These are phyloP conservation scores for Spencermartinsiella ligniputridi DNA, from an alignment of 1,139 yeast genomes.

Conservation along the genomic window DNA sequence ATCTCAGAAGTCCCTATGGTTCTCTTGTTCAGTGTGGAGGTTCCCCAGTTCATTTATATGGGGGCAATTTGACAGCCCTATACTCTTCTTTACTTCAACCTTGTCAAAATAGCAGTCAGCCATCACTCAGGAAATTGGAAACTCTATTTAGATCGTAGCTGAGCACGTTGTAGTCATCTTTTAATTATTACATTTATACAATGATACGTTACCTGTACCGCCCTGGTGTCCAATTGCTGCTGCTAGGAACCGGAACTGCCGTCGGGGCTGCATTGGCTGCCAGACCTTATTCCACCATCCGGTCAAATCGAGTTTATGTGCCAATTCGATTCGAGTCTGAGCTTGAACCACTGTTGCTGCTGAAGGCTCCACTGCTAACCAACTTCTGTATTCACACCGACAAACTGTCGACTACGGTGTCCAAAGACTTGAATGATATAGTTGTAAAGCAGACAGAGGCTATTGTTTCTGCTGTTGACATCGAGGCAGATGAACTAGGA, in stretches of 20 bases:
- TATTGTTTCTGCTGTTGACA: slow-evolving; percentile 59
- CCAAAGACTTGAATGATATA: slow-evolving; percentile 56
- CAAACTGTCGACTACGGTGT: slow-evolving; percentile 54
- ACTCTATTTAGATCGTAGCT: no score
- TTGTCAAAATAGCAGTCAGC: no score
- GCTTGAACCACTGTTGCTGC: slow-evolving; percentile 37
- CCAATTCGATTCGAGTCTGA: slow-evolving; percentile 14
- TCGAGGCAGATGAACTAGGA: slow-evolving; percentile 63
- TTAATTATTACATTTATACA: no score
- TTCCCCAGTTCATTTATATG: no score
- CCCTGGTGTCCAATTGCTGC: neutral
- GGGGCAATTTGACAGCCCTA: no score
- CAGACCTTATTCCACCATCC: neutral
- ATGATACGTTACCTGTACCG: neutral
- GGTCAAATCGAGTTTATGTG: slow-evolving; percentile 9
- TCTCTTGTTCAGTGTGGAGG: no score
- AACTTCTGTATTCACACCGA: slow-evolving; percentile 73
- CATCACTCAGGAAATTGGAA: no score
- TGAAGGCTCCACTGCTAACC: slow-evolving; percentile 55
- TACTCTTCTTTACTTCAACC: no score
- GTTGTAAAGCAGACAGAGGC: slow-evolving; percentile 51
- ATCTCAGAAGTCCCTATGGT: no score
- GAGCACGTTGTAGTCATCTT: no score
- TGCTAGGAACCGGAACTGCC: neutral
- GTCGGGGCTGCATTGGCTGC: slow-evolving; percentile 1